phyloP scores from a whole-genome alignment of 805 yeast genomes.

The Barnettozyma siamensis region DNA sequence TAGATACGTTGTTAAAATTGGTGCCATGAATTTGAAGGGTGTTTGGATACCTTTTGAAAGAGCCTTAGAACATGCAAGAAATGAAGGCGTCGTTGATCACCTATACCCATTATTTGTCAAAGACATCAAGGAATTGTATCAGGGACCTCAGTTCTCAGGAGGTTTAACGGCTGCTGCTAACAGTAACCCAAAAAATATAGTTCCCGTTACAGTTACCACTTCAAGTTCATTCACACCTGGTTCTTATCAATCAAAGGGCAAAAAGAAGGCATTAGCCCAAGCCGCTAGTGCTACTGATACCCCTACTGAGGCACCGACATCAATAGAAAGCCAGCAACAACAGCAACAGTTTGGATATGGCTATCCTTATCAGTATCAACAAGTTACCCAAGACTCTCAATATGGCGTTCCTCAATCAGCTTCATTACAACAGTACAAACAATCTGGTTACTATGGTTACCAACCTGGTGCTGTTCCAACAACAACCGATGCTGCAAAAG shows the following conservation, averaged over 20 bases:
- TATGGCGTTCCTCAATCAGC: constrained; percentile 2
- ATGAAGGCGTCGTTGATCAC: constrained; percentile 56
- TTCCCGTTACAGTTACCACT: constrained; percentile 25
- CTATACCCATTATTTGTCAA: constrained; percentile 58
- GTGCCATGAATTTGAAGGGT: constrained; percentile 71
- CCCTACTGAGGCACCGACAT: not conserved
- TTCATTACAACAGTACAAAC: constrained; percentile 8
- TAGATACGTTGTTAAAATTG: constrained; percentile 65
- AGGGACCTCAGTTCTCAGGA: constrained; percentile 28
- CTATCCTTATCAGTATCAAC: constrained; percentile 15
- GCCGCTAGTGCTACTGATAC: not conserved
- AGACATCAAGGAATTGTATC: constrained; percentile 45
- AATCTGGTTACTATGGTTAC: constrained; percentile 9
- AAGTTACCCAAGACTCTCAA: constrained; percentile 8
- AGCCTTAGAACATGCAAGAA: constrained; percentile 62
- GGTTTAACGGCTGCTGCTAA: constrained; percentile 27
- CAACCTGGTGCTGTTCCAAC: constrained; percentile 1
- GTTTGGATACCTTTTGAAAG: constrained; percentile 75
- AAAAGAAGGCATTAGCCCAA: constrained; percentile 8
- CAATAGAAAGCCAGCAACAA: constrained; percentile 4
- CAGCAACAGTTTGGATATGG: constrained; percentile 9
- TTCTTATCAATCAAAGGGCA: constrained; percentile 17
- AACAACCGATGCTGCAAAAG: constrained; percentile 1
- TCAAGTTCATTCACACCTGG: constrained; percentile 18
- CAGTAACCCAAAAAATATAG: constrained; percentile 23